Evolutionary conservation across 352 stramenopile genomes (phyloP).

Genomic region (Globisporangium camurandrum): DNA sequence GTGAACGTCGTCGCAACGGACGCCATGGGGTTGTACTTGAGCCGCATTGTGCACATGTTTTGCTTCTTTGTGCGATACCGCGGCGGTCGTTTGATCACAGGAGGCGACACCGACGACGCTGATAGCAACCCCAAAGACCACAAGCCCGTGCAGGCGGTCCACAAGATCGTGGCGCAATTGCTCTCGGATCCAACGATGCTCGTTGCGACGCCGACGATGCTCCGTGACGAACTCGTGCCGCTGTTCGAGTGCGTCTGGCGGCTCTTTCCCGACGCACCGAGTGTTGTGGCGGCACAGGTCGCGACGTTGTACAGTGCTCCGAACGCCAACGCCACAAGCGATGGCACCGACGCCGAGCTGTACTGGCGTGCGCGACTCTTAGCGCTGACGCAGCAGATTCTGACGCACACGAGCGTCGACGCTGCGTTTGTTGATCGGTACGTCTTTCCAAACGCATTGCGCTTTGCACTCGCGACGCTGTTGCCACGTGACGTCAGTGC

Average conservation of each 20-base stretch:
- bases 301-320: slow-evolving; percentile 35
- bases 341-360: slow-evolving; percentile 9
- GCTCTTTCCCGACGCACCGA: slow-evolving; percentile 35
- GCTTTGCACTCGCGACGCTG: slow-evolving; percentile 44
- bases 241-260: slow-evolving; percentile 62
- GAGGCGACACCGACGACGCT: too few relatives aligned
- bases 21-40: slow-evolving; percentile 57
- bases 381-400: slow-evolving; percentile 33
- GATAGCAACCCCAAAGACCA: slow-evolving; percentile 20
- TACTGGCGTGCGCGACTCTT: slow-evolving; percentile 54
- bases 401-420: slow-evolving; percentile 44
- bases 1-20: slow-evolving; percentile 22
- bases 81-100: slow-evolving; percentile 43
- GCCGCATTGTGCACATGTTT: slow-evolving; percentile 52
- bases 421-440: slow-evolving; percentile 43
- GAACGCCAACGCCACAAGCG: slow-evolving; percentile 4
- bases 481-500: slow-evolving; percentile 22
- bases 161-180: slow-evolving; percentile 34
- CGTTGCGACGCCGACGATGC: slow-evolving; percentile 17
- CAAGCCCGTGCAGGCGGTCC: slow-evolving; percentile 25
- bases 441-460: slow-evolving; percentile 50
- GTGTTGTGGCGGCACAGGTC: slow-evolving; percentile 30
- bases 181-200: slow-evolving; percentile 39
- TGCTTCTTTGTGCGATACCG: slow-evolving; percentile 49
- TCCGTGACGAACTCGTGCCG: slow-evolving; percentile 40